These are phyloP conservation scores for Oligophagozyma castellii DNA, from an alignment of 1,139 yeast genomes.

Conservation along the genomic window DNA sequence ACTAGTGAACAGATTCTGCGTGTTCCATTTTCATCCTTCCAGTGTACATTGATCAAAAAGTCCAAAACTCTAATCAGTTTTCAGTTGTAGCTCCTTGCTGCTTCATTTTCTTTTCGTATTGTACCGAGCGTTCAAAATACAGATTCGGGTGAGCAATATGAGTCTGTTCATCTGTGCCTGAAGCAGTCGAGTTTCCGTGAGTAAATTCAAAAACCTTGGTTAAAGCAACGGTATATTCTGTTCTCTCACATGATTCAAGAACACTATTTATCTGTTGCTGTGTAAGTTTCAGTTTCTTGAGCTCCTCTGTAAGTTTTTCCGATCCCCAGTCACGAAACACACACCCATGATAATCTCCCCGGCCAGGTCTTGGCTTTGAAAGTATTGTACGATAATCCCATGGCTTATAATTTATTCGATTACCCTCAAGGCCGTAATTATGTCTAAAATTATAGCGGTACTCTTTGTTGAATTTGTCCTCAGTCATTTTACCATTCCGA, in stretches of 20 bases:
- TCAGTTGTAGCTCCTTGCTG: slow-evolving; percentile 3
- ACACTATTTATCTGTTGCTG: slow-evolving; percentile 51
- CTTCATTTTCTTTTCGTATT: slow-evolving; percentile 7
- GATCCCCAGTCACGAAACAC: slow-evolving; percentile 68
- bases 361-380: slow-evolving; percentile 56
- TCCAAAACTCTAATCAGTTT: too few relatives aligned
- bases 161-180: slow-evolving; percentile 29
- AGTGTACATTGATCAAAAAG: too few relatives aligned
- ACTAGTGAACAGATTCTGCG: too few relatives aligned
- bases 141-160: slow-evolving; percentile 77
- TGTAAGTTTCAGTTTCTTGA: slow-evolving; percentile 54
- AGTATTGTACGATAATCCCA: slow-evolving; percentile 73
- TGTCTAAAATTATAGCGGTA: slow-evolving; percentile 82
- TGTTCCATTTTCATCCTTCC: too few relatives aligned
- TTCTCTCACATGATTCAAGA: slow-evolving; percentile 47
- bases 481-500: slow-evolving; percentile 36
- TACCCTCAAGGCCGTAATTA: slow-evolving; percentile 84
- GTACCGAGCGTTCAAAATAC: slow-evolving; percentile 64
- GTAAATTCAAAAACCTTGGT: slow-evolving; percentile 76
- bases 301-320: slow-evolving; percentile 43
- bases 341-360: slow-evolving; percentile 78
- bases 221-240: slow-evolving; percentile 75
- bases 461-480: slow-evolving; percentile 75
- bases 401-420: slow-evolving; percentile 71
- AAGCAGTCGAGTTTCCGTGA: slow-evolving; percentile 29